These are phyloP conservation scores for Babesia divergens DNA, from an alignment of 169 alveolate species.

Conservation along the genomic window DNA sequence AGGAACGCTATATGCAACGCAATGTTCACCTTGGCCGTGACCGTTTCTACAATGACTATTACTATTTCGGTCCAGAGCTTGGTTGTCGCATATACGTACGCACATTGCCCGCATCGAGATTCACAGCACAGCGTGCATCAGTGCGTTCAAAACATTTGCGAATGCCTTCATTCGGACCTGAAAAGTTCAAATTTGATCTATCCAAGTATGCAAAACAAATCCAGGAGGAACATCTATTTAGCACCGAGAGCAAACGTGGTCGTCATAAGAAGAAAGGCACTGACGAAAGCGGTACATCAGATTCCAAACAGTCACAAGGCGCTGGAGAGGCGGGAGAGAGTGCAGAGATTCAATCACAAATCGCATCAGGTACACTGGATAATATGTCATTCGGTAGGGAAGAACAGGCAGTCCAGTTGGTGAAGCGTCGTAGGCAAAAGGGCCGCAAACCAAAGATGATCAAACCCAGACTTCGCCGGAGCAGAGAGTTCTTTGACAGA, in stretches of 20 bases:
- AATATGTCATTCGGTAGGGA: background rate
- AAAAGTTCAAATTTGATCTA: slow-evolving; percentile 17
- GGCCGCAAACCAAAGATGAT: slow-evolving; percentile 22
- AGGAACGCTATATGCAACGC: slow-evolving; percentile 43
- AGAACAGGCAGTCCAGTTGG: background rate
- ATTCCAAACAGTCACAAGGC: background rate
- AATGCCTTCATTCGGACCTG: slow-evolving; percentile 23
- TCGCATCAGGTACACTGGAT: background rate
- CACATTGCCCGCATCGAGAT: slow-evolving; percentile 22
- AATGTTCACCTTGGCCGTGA: slow-evolving; percentile 44
- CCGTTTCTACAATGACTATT: slow-evolving; percentile 53
- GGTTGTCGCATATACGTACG: slow-evolving; percentile 50
- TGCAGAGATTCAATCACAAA: background rate
- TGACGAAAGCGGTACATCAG: background rate
- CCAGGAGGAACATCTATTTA: slow-evolving; percentile 21
- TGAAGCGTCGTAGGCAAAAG: slow-evolving; percentile 8
- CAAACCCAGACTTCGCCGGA: slow-evolving; percentile 32
- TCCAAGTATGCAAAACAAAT: slow-evolving; percentile 22
- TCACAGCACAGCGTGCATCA: slow-evolving; percentile 22
- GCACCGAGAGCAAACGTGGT: slow-evolving; percentile 4
- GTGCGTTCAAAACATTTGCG: slow-evolving; percentile 13
- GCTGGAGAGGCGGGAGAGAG: background rate
- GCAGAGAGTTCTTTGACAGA: slow-evolving; percentile 44
- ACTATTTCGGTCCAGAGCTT: slow-evolving; percentile 48
- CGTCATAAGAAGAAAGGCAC: background rate